Percentiles rank a stretch among this genome's conserved stretches.
Evolutionary conservation across 371 early-diverging fungal genomes (phyloP).

Genomic region (Mortierella sp.): DNA sequence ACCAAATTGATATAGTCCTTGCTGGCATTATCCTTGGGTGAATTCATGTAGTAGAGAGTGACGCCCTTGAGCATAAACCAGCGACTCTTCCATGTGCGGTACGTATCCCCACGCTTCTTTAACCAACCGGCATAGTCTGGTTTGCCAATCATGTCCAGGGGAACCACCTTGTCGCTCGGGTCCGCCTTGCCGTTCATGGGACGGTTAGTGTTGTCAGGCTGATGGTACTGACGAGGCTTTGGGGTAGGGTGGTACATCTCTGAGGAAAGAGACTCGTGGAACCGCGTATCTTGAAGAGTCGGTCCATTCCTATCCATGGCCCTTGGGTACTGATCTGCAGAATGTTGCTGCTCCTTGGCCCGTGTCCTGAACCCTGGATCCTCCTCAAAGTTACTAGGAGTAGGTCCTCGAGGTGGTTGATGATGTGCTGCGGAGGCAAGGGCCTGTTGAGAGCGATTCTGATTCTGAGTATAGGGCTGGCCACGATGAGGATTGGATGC

Average conservation of each 20-base stretch:
- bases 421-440: constrained; percentile 14
- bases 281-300: constrained; percentile 15
- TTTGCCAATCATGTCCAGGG: constrained; percentile 49
- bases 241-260: constrained; percentile 28
- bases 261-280: constrained; percentile 15
- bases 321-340: constrained; percentile 25
- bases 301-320: constrained; percentile 24
- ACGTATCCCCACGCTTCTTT: constrained; percentile 71
- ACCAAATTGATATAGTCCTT: constrained; percentile 64
- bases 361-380: constrained; percentile 7
- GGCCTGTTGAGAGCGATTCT: constrained; percentile 29
- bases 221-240: constrained; percentile 39
- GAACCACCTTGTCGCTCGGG: constrained; percentile 42
- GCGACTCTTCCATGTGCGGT: constrained; percentile 74
- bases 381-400: constrained; percentile 16
- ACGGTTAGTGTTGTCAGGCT: constrained; percentile 41
- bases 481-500: constrained; percentile 17
- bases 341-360: constrained; percentile 6
- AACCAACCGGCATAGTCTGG: constrained; percentile 76
- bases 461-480: constrained; percentile 5
- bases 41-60: constrained; percentile 72
- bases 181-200: constrained; percentile 47
- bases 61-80: constrained; percentile 76
- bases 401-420: constrained; percentile 10
- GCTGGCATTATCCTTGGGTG: constrained; percentile 66